Evolutionary conservation across 148 eudicot genomes (phyloP), one percentile per base, ranked within the genome.

Genomic region (Salicornia ramosissima): DNA sequence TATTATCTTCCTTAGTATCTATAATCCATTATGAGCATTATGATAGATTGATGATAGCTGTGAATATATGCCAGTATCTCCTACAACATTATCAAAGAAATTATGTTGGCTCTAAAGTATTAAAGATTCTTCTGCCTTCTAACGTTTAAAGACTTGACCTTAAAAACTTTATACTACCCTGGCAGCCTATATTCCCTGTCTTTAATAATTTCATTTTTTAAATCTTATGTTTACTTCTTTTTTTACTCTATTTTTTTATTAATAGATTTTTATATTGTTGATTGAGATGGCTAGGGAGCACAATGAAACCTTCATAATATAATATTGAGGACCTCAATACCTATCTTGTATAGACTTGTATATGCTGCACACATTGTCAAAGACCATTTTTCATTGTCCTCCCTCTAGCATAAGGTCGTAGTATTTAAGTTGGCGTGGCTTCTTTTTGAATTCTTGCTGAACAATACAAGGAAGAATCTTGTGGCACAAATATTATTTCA

Each of bases 61-160:
- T 71, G 76, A 76, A 80, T 69, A 59, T 68, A 72, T 78, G 72
- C 77, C 54, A 75, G 72, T 71, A 73, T 82, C 80, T 82, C 69
- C 51, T 51, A 64, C 51, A 69, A 59, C 72, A 73, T 66, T 64
- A 50, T 60, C 67, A 78, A 49, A 18, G 13, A 68, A 72, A 39
- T 46, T 46, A 53, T 66, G 74, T 76, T 73, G 75, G 64, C 80
- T 69, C n/a, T n/a, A n/a, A n/a, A n/a, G 69, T 76, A 51, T 47
- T n/a, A 79, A 69, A 70, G 74, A 67, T 76, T 76, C 76, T 73
- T 76, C 76, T 29, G 66, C 78, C 78, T 77, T 71, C 74, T 50
- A 71, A 62, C 66, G 64, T 70, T 42, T 30, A 54, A 70, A 74
- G 54, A 26, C 77, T 64, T 28, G 33, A 47, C 68, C 63, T 81